Evolutionary conservation across 306 rosid genomes (phyloP).

Genomic region (Lathyrus aphaca): DNA sequence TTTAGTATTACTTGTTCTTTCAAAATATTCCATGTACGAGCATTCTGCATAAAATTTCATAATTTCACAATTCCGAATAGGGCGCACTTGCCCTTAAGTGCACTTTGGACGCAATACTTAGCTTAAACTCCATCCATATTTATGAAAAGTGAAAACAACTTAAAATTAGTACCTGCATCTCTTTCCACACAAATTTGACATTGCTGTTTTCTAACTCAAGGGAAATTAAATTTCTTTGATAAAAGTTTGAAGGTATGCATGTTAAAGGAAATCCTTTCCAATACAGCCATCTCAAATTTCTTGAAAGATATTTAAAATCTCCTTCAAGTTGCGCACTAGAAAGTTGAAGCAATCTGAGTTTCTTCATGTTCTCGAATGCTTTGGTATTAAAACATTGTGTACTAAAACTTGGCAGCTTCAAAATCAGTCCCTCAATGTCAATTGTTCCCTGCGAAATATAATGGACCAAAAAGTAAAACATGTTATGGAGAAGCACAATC

Average conservation of each 20-base stretch:
- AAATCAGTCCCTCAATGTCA: conserved; percentile 36
- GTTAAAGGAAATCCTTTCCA: conserved; percentile 36
- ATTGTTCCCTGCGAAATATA: conserved; percentile 35
- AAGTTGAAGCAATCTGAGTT: conserved; percentile 40
- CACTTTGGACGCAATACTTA: too few species aligned
- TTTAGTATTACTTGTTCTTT: too few species aligned
- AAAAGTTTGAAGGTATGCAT: conserved; percentile 15
- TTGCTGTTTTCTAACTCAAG: conserved; percentile 29
- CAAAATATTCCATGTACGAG: too few species aligned
- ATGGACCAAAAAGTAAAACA: neutral
- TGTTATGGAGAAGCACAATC: neutral
- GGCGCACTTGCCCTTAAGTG: too few species aligned
- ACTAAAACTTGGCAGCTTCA: conserved; percentile 8
- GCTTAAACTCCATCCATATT: neutral
- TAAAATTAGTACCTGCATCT: conserved; percentile 29
- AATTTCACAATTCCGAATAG: too few species aligned
- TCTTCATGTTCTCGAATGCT: conserved; percentile 40
- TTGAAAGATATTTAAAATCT: conserved; percentile 35
- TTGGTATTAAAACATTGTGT: neutral
- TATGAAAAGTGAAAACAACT: neutral
- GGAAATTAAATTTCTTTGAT: conserved; percentile 31
- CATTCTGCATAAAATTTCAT: too few species aligned
- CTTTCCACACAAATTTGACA: conserved; percentile 15
- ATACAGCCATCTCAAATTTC: conserved; percentile 33
- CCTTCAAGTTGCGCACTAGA: conserved; percentile 33